Conservation (phyloP, 192 early-diverging fungal species). For the Dimargaris cristalligena region DNA sequence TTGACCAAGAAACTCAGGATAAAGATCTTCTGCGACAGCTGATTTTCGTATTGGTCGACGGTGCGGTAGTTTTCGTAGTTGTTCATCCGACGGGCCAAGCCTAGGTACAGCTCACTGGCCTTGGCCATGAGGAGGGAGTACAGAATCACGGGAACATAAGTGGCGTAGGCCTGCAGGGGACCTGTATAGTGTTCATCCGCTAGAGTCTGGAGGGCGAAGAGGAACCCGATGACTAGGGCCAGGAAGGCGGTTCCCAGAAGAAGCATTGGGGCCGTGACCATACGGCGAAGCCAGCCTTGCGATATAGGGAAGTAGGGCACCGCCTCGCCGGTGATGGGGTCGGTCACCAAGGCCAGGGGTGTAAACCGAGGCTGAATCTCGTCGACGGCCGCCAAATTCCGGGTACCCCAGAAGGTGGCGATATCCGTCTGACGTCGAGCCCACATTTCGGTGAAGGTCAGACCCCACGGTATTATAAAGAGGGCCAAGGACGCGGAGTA, state of each 20-base stretch:
- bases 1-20: constrained; percentile 67
- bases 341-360: constrained; percentile 33
- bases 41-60: constrained; percentile 44
- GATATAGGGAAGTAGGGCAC: constrained; percentile 52
- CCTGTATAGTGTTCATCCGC: constrained; percentile 70
- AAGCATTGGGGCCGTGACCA: constrained; percentile 38
- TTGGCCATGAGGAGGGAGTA: constrained; percentile 59
- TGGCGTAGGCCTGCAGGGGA: constrained; percentile 40
- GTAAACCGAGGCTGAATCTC: constrained; percentile 36
- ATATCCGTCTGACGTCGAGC: constrained; percentile 53
- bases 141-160: constrained; percentile 50
- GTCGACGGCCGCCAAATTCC: constrained; percentile 19
- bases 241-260: constrained; percentile 36
- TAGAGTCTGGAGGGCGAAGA: constrained; percentile 62
- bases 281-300: constrained; percentile 46
- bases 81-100: constrained; percentile 41
- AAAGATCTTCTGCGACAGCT: constrained; percentile 70
- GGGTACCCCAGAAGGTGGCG: constrained; percentile 61
- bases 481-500: constrained; percentile 52
- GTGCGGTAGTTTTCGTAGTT: constrained; percentile 75
- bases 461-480: constrained; percentile 44
- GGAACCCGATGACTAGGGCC: constrained; percentile 40
- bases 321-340: constrained; percentile 58
- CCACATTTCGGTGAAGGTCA: constrained; percentile 69
- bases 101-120: constrained; percentile 45